These are phyloP conservation scores for Trametes pubescens DNA, from an alignment of 1,284 basidiomycete species.

Conservation along the genomic window DNA sequence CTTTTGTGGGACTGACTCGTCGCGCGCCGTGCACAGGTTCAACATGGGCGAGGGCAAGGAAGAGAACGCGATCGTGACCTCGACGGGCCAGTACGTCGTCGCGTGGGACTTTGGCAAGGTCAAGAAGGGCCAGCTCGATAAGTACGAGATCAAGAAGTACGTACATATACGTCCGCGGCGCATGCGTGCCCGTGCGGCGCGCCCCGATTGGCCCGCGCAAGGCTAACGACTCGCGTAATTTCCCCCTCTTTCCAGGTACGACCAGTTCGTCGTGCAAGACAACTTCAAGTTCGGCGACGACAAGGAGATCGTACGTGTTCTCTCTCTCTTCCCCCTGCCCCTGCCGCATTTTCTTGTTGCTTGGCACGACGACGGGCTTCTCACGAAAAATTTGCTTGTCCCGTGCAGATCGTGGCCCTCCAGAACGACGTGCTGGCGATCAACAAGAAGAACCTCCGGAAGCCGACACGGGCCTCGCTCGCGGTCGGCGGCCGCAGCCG, in stretches of 20 bases:
- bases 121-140: constrained; percentile 89
- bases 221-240: constrained; percentile 9
- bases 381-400: constrained; percentile 1
- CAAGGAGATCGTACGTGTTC: constrained; percentile 83
- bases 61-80: constrained; percentile 97
- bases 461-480: constrained; percentile 85
- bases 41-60: constrained; percentile 88
- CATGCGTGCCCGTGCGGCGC: constrained; percentile 8
- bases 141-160: constrained; percentile 93
- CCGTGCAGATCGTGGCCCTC: constrained; percentile 85
- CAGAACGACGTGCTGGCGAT: constrained; percentile 94
- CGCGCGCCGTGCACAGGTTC: constrained; percentile 65
- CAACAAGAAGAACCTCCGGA: constrained; percentile 91
- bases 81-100: constrained; percentile 94
- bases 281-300: constrained; percentile 97
- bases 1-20: background rate
- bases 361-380: background rate
- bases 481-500: constrained; percentile 56
- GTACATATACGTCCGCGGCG: constrained; percentile 35
- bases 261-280: constrained; percentile 94
- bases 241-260: constrained; percentile 61
- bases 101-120: constrained; percentile 97
- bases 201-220: constrained; percentile 13
- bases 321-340: background rate
- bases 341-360: too few species aligned